Percentiles rank a stretch among this genome's conserved stretches.
Conservation (phyloP, 805 yeast genomes). For the Allodekkera sacchari region DNA sequence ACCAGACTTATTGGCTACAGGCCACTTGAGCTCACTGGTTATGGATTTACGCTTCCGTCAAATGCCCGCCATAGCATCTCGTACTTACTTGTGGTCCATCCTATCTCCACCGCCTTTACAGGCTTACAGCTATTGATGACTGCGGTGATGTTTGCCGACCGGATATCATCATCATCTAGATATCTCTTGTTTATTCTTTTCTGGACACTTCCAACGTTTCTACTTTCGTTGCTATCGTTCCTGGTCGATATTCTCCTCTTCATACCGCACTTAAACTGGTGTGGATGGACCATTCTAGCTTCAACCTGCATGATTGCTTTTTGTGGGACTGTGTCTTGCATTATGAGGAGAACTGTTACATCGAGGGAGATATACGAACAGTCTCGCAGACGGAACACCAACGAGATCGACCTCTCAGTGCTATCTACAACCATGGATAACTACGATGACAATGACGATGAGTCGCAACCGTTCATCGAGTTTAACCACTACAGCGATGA, state of each 20-base stretch:
- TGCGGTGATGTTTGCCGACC: slow-evolving; percentile 30
- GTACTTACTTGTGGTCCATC: slow-evolving; percentile 57
- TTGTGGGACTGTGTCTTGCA: slow-evolving; percentile 58
- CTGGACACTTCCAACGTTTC: slow-evolving; percentile 59
- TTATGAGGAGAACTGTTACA: slow-evolving; percentile 59
- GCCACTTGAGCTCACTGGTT: slow-evolving; percentile 20
- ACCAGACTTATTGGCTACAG: slow-evolving; percentile 35
- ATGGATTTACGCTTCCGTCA: slow-evolving; percentile 46
- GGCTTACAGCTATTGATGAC: slow-evolving; percentile 35
- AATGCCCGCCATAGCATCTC: slow-evolving; percentile 52
- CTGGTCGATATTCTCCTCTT: slow-evolving; percentile 77
- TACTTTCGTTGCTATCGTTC: slow-evolving; percentile 64
- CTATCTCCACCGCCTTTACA: slow-evolving; percentile 52
- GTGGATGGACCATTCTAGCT: slow-evolving; percentile 77
- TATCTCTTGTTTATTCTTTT: slow-evolving; percentile 45
- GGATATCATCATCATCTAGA: slow-evolving; percentile 24
- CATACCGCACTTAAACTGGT: slow-evolving; percentile 65
- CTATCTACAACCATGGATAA: slow-evolving; percentile 6
- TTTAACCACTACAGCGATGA: background rate
- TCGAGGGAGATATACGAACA: slow-evolving; percentile 27
- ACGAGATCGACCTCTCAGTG: slow-evolving; percentile 12
- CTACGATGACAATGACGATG: slow-evolving; percentile 4
- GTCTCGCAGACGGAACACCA: slow-evolving; percentile 2
- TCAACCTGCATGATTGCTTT: slow-evolving; percentile 60
- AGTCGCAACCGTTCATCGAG: no score